Base-by-base conservation (phyloP, 2,329 filamentous ascomycete genomes). In the Colletotrichum godetiae region DNA sequence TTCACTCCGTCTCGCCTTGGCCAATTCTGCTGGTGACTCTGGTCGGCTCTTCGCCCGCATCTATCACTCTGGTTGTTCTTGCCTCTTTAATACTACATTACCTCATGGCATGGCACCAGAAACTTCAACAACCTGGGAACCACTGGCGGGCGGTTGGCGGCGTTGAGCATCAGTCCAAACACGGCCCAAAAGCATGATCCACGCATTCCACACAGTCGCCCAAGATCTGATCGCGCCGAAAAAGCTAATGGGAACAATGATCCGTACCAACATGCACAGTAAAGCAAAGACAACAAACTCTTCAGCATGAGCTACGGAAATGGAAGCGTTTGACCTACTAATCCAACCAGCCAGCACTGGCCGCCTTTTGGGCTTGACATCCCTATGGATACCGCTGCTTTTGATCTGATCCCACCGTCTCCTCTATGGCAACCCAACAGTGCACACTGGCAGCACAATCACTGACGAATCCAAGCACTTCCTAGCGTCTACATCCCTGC, bases 161-260 rank as follows among this genome's bases (percentile, higher is more conserved):
- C 67, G 70, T 33, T 60, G 27, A 46, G 24, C 52, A 46, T 63
- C 68, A 66, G 56, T 73, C 49, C 56, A 73, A 71, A 73, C 67
- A 66, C n/a, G 53, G 15, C 60, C 60, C 67, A 66, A 60, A 73
- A 73, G 67, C 71, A 73, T 73, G 71, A 71, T 73, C 71, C 67
- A 71, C 67, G 66, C 56, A 55, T 73, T 71, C 61, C 71, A 66
- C 27, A 60, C 67, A 73, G 61, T 46, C 49, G 49, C 49, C 71
- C 71, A 73, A 73, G 67, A 73, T 73, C 71, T 73, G 56, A 71
- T 60, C 71, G 60, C 59, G 57, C 29, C 13, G 33, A 22, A 56
- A 73, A 73, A 66, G 55, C 56, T 65, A 71, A 73, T 67, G 61
- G 65, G 56, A 55, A 31, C 56, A 59, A 56, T 46, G n/a, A 31